Conservation (phyloP, 345 rosid species). For the Pelargonium nanum region DNA sequence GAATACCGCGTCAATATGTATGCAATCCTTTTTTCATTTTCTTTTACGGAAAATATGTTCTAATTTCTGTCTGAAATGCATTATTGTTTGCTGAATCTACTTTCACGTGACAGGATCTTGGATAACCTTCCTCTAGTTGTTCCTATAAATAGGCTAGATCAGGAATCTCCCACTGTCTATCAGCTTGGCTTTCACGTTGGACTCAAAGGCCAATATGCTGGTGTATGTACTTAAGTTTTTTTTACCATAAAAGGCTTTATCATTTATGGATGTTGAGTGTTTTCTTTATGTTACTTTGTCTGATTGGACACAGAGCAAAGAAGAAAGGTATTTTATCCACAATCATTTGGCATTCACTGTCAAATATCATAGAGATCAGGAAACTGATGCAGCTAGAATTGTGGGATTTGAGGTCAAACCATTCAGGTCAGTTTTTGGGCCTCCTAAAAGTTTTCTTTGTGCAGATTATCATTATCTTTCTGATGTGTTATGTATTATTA, state of each 20-base stretch:
- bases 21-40: conserved; percentile 9
- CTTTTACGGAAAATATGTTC: neutral
- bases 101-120: conserved; percentile 60
- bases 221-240: conserved; percentile 41
- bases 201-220: conserved; percentile 76
- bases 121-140: conserved; percentile 94
- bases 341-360: conserved; percentile 85
- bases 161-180: conserved; percentile 53
- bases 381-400: conserved; percentile 74
- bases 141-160: conserved; percentile 61
- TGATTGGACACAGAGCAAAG: conserved; percentile 52
- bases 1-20: conserved; percentile 96
- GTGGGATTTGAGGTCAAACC: conserved; percentile 97
- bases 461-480: neutral
- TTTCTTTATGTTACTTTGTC: conserved; percentile 12
- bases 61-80: neutral
- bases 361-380: conserved; percentile 68
- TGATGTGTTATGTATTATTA: neutral
- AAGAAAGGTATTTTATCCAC: conserved; percentile 76
- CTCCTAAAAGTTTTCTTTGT: conserved; percentile 4
- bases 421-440: conserved; percentile 43
- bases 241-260: conserved; percentile 4
- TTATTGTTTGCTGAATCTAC: conserved; percentile 15
- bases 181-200: conserved; percentile 93
- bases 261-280: conserved; percentile 2